Evolutionary conservation across 192 early-diverging fungal species (phyloP).

Genomic region (Coemansia sp.): DNA sequence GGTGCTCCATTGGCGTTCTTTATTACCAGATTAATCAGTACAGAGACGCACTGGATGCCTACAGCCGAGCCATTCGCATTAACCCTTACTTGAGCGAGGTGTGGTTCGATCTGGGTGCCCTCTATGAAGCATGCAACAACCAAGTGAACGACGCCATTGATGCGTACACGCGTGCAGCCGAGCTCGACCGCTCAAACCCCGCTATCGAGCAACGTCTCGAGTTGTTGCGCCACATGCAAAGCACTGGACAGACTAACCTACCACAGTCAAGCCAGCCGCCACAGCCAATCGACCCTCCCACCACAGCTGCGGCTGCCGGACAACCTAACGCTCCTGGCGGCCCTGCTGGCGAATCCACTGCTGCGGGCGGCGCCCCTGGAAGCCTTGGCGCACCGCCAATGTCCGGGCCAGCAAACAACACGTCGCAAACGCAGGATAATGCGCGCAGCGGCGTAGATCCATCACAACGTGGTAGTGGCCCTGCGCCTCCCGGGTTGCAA

Average conservation of each 20-base stretch:
- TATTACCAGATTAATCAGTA: constrained; percentile 97
- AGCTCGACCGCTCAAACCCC: constrained; percentile 88
- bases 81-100: constrained; percentile 96
- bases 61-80: constrained; percentile 90
- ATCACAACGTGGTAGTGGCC: constrained; percentile 14
- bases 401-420: constrained; percentile 14
- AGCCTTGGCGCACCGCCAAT: constrained; percentile 47
- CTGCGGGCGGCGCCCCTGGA: constrained; percentile 33
- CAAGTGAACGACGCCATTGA: constrained; percentile 96
- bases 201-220: constrained; percentile 81
- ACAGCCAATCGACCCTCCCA: constrained; percentile 47
- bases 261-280: constrained; percentile 36
- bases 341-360: constrained; percentile 42
- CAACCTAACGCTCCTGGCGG: constrained; percentile 55
- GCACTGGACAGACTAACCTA: constrained; percentile 39
- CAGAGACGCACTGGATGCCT: constrained; percentile 95
- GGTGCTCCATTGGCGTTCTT: constrained; percentile 98
- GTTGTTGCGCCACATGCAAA: constrained; percentile 47
- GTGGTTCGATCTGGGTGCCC: constrained; percentile 95
- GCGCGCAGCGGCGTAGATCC: constrained; percentile 21
- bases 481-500: constrained; percentile 13
- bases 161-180: constrained; percentile 91
- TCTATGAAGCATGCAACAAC: constrained; percentile 98
- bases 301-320: constrained; percentile 30
- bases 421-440: constrained; percentile 21